phyloP scores from a whole-genome alignment of 2,329 filamentous ascomycete genomes.

The Paecilomyces variotii region DNA sequence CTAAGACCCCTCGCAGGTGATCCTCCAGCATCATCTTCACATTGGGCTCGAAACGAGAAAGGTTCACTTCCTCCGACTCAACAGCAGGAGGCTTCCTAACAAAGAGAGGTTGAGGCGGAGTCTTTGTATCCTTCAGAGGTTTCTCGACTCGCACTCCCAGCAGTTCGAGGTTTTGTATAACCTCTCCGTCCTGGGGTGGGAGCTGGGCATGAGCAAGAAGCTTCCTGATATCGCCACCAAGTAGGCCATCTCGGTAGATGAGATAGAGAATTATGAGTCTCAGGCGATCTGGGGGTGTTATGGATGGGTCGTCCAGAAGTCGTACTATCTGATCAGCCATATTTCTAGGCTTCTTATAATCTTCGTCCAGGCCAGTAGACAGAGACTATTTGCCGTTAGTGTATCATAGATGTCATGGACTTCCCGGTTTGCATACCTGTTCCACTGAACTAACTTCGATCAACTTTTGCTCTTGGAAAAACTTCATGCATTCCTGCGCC shows the following conservation, averaged over 20 bases:
- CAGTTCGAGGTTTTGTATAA: constrained; percentile 67
- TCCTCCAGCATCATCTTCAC: constrained; percentile 78
- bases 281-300: constrained; percentile 65
- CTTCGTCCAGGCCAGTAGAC: constrained; percentile 87
- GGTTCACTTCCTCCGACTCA: constrained; percentile 65
- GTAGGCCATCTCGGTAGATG: constrained; percentile 76
- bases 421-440: constrained; percentile 46
- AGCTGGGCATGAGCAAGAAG: constrained; percentile 76
- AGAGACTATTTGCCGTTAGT: constrained; percentile 48
- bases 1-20: constrained; percentile 58
- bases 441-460: constrained; percentile 81
- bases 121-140: constrained; percentile 69
- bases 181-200: constrained; percentile 62
- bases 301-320: constrained; percentile 75
- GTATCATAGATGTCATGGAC: constrained; percentile 1
- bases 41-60: constrained; percentile 79
- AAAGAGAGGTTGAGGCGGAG: constrained; percentile 61
- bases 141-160: constrained; percentile 68
- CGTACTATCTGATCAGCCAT: constrained; percentile 76
- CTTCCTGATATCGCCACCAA: constrained; percentile 75
- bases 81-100: constrained; percentile 52
- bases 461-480: constrained; percentile 77
- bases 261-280: constrained; percentile 80
- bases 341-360: constrained; percentile 84
- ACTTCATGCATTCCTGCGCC: constrained; percentile 95